Percentiles rank a stretch among this genome's conserved stretches.
These are phyloP conservation scores for Lichtheimia ornata DNA, from an alignment of 371 early-diverging fungal genomes.

Conservation along the genomic window DNA sequence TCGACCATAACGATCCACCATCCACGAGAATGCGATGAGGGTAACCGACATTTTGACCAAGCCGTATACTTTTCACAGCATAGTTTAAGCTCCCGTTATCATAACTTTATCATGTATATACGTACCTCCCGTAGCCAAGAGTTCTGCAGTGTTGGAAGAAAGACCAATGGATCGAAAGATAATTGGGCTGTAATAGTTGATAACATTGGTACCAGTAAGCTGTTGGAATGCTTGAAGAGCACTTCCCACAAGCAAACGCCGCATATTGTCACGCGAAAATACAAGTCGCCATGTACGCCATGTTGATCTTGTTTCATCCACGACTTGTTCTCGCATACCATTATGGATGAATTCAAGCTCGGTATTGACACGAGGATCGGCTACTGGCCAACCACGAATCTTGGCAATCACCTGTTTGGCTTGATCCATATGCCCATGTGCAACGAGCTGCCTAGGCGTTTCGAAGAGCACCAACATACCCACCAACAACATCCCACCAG, in stretches of 20 bases:
- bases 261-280: conserved; percentile 13
- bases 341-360: conserved; percentile 54
- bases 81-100: no score
- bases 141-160: conserved; percentile 17
- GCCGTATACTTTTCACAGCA: conserved; percentile 14
- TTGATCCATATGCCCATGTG: conserved; percentile 15
- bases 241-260: conserved; percentile 27
- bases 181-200: conserved; percentile 21
- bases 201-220: conserved; percentile 34
- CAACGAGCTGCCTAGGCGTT: conserved; percentile 50
- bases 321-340: background rate
- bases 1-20: conserved; percentile 21
- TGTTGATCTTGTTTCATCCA: background rate
- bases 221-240: conserved; percentile 35
- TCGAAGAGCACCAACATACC: conserved; percentile 40
- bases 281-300: conserved; percentile 10
- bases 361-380: conserved; percentile 73
- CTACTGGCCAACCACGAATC: conserved; percentile 69
- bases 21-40: conserved; percentile 16
- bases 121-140: conserved; percentile 24
- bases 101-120: background rate
- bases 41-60: conserved; percentile 24
- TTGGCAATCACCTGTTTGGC: conserved; percentile 83
- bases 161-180: conserved; percentile 24
- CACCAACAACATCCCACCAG: conserved; percentile 36